Evolutionary conservation across 345 rosid species (phyloP), one percentile per base, ranked within the genome.

Genomic region (Aethionema arabicum): DNA sequence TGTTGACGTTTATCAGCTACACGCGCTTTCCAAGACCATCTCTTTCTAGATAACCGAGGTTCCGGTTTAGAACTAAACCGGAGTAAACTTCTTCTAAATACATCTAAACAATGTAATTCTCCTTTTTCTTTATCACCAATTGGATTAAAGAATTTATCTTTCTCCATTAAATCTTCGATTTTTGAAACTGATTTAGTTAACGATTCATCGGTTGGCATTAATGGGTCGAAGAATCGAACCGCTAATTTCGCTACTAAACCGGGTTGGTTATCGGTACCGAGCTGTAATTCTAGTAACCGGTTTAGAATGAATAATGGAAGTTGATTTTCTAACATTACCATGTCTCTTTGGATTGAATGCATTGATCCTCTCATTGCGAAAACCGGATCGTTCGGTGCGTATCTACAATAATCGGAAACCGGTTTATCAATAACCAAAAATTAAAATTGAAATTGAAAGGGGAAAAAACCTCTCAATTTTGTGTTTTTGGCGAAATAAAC

Each of bases 251-350:
- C 79, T 5, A 82, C 87, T 12, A 75, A 56, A 11, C 96, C 95
- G 67, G 76, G 83, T 71, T 74, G 80, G 29, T 78, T 63, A 4
- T 79, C 82, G 48, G 66, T 31, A 37, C 80, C 82, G 1, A 81
- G 60, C 63, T 89, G 85, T 54, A 86, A 65, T 13, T 86, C 93
- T 13, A 89, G 57, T 5, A 89, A 74, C 63, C 70, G 71, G 67
- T 89, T 85, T 2, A 84, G 85, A 32, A 82, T 56, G 32, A 83
- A 89, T 8, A 89, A 76, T 0, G 96, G 95, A 65, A 84, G 72
- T 75, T 84, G 95, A 33, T 86, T 89, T 74, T 86, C 91, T 4
- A 89, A 59, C 91, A 89, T 86, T 54, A 84, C 82, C 95, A 86
- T 89, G 66, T 89, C 96, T 42, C 87, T 60, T 53, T 84, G 91